Conservation (phyloP, 257 asterid species). For the Nyctanthes arbortristis region DNA sequence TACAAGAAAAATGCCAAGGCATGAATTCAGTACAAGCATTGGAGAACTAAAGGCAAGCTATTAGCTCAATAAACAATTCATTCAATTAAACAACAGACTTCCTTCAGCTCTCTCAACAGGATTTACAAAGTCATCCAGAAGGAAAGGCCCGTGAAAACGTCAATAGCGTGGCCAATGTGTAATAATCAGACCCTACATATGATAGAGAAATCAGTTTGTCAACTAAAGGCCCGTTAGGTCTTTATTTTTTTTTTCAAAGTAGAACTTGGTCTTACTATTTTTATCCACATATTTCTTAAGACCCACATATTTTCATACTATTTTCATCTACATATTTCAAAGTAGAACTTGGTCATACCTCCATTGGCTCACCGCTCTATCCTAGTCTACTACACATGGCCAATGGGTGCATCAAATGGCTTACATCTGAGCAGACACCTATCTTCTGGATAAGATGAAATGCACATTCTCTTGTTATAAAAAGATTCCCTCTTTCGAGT, state of each 20-base stretch:
- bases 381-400: no score
- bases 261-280: no score
- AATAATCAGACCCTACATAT: no score
- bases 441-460: background rate
- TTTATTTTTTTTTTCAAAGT: no score
- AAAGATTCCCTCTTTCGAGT: background rate
- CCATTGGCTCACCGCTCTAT: no score
- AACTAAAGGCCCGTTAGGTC: no score
- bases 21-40: background rate
- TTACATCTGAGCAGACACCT: background rate
- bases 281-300: no score
- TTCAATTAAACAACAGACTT: constrained; percentile 1
- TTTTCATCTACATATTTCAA: no score
- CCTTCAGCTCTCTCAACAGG: background rate
- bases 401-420: background rate
- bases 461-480: background rate
- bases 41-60: background rate
- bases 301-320: no score
- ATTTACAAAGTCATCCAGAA: background rate
- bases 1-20: constrained; percentile 21
- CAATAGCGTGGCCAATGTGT: no score
- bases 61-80: constrained; percentile 12
- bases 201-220: background rate
- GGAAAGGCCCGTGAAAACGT: constrained; percentile 2
- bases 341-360: no score